A percentile compares a stretch with the other conserved stretches of the same genome.
Evolutionary conservation across 352 stramenopile species (phyloP).

Genomic region (Phytophthora cajani): DNA sequence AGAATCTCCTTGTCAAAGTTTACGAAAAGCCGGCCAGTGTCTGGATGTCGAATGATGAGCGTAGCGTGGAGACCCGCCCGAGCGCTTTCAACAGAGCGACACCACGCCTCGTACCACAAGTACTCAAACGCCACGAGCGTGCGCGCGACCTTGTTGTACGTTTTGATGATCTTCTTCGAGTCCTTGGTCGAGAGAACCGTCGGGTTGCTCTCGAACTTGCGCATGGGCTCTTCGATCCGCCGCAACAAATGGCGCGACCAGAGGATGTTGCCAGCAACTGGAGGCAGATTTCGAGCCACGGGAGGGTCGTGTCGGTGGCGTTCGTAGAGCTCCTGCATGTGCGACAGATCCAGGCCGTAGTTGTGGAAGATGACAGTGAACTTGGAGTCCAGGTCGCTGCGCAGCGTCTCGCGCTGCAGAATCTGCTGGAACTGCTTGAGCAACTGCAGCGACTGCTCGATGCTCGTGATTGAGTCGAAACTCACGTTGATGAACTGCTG

Average conservation of each 20-base stretch:
- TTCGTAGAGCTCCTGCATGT: constrained; percentile 90
- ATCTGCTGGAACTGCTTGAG: constrained; percentile 91
- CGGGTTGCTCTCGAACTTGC: constrained; percentile 86
- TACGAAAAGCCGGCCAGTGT: constrained; percentile 79
- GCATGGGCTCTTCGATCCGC: constrained; percentile 90
- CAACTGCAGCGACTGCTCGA: constrained; percentile 85
- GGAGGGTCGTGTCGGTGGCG: constrained; percentile 86
- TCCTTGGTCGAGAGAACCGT: constrained; percentile 88
- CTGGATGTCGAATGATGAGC: constrained; percentile 84
- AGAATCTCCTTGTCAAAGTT: constrained; percentile 92
- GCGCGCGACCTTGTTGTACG: constrained; percentile 90
- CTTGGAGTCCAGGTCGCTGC: constrained; percentile 87
- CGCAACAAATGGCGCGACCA: constrained; percentile 86
- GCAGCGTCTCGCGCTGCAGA: constrained; percentile 84
- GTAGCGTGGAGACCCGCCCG: constrained; percentile 83
- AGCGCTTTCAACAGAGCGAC: constrained; percentile 76
- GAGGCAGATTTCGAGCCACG: constrained; percentile 80
- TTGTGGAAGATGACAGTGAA: constrained; percentile 94
- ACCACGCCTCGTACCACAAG: constrained; percentile 91
- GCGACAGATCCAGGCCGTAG: constrained; percentile 87
- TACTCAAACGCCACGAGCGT: constrained; percentile 92
- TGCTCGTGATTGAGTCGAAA: constrained; percentile 91
- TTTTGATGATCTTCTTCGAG: constrained; percentile 92
- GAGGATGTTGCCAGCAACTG: constrained; percentile 87
- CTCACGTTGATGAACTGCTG: constrained; percentile 93